Base-by-base conservation (phyloP, 352 stramenopile genomes). In the Phytophthora tentaculata region DNA sequence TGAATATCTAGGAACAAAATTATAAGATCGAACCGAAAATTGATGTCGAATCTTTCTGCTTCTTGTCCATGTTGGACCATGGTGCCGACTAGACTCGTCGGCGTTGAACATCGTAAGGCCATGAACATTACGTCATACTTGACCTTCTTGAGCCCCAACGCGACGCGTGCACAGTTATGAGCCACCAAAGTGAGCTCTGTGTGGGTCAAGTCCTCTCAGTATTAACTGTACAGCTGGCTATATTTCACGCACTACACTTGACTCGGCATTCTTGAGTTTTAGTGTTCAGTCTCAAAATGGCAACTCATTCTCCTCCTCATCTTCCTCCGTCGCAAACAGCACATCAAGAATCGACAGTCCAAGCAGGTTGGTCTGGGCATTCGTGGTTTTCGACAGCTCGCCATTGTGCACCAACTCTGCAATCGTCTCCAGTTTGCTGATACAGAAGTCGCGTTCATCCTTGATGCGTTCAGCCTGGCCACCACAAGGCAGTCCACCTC, bases 361-460 rank as follows among this genome's bases (percentile, higher is more conserved):
- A 4, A 90, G 57, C 20, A 81, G 71, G 48, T 71, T 85, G 41
- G 74, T 72, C 52, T 72, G 55, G 14, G 57, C 58, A 37, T 14
- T 59, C 7, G 57, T 64, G 1, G 55, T 52, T 55, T 91, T 80
- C 16, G 61, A 48, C 23, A 84, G 75, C 19, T 88, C 77, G 6
- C 71, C 65, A 4, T 82, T 68, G 52, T 94, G 86, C 22, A 99
- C 81, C 68, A 98, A 84, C 13, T 98, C 84, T 75, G 99, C 98
- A 57, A 99, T 95, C 64, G 96, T 90, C 56, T 96, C 83, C 20
- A 99, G 80, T 79, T 99, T 99, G 29, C 94, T 84, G 77, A 99
- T 99, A 76, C 99, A 99, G 72, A 99, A 99, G 65, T 99, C 97
- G 13, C 96, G 81, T 73, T 99, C 95, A 29, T 82, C 84, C 64